These are phyloP conservation scores for Phytophthora chlamydospora DNA, from an alignment of 352 stramenopile species.

Conservation along the genomic window DNA sequence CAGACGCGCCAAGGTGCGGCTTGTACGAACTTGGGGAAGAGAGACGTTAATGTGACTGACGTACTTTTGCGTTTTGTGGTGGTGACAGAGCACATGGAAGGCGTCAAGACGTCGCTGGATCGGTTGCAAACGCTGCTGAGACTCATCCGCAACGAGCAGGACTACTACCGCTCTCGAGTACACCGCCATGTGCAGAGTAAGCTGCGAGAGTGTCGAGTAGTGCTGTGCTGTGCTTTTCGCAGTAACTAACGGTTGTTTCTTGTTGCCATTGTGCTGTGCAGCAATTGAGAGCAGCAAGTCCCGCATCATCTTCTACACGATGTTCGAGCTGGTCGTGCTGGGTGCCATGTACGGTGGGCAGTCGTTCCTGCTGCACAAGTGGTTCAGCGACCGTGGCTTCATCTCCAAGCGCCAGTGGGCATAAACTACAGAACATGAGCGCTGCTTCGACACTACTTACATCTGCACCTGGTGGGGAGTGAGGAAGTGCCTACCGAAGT, in stretches of 20 bases:
- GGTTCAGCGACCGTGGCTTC: constrained; percentile 80
- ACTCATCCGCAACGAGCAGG: constrained; percentile 79
- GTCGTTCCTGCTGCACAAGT: constrained; percentile 85
- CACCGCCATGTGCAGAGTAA: constrained; percentile 79
- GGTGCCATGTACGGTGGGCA: constrained; percentile 75
- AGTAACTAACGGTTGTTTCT: constrained; percentile 8
- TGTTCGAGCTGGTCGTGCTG: constrained; percentile 68
- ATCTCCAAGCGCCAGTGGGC: constrained; percentile 77
- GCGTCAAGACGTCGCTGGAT: constrained; percentile 64
- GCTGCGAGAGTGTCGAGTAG: constrained; percentile 9
- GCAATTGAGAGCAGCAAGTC: constrained; percentile 80
- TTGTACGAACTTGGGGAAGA: neutral
- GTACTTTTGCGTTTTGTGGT: constrained; percentile 9
- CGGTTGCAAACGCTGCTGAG: constrained; percentile 68
- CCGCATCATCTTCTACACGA: constrained; percentile 82
- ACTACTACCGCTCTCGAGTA: constrained; percentile 75
- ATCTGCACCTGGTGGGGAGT: constrained; percentile 10
- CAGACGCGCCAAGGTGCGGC: constrained; percentile 68
- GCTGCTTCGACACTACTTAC: constrained; percentile 8
- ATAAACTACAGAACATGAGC: constrained; percentile 28
- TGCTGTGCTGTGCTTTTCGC: neutral
- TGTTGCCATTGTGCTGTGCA: constrained; percentile 22
- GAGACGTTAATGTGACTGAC: neutral
- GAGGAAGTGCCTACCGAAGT: constrained; percentile 6
- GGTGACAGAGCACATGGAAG: constrained; percentile 71